phyloP scores from a whole-genome alignment of 2,329 filamentous ascomycete genomes.

The Colletotrichum tanaceti region DNA sequence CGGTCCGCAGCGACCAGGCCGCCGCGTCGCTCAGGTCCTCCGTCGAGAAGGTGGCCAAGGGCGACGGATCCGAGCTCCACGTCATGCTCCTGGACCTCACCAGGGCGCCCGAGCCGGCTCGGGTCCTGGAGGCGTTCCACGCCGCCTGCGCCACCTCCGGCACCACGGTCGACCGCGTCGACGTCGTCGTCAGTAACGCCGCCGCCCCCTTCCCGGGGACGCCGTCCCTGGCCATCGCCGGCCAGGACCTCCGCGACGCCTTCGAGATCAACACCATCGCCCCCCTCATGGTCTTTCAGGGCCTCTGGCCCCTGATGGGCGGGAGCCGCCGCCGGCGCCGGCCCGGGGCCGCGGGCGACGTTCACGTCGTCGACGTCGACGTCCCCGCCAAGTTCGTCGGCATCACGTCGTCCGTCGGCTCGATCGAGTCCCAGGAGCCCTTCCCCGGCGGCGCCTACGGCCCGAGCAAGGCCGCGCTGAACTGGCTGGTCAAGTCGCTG shows the following conservation, averaged over 20 bases:
- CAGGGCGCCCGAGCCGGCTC: conserved; percentile 43
- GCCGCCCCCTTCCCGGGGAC: conserved; percentile 52
- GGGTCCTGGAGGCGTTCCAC: conserved; percentile 43
- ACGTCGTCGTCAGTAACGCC: conserved; percentile 65
- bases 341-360: background rate
- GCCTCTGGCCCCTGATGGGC: conserved; percentile 52
- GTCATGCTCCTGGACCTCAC: conserved; percentile 54
- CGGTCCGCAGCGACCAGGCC: conserved; percentile 48
- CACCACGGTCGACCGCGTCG: conserved; percentile 55
- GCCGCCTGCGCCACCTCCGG: conserved; percentile 47
- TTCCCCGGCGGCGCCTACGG: conserved; percentile 51
- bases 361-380: too few relatives aligned
- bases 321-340: too few relatives aligned
- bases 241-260: conserved; percentile 51
- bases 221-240: conserved; percentile 46
- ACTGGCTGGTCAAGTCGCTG: conserved; percentile 49
- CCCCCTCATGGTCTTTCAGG: conserved; percentile 52
- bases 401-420: conserved; percentile 51
- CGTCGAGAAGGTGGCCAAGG: conserved; percentile 45
- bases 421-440: conserved; percentile 49
- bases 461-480: conserved; percentile 50
- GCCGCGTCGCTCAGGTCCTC: conserved; percentile 35
- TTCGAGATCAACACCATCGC: conserved; percentile 59
- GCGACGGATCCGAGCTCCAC: conserved; percentile 47
- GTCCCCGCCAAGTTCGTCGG: conserved; percentile 51